Conservation (phyloP, 2,329 filamentous ascomycete species). For the Cordyceps farinosa region DNA sequence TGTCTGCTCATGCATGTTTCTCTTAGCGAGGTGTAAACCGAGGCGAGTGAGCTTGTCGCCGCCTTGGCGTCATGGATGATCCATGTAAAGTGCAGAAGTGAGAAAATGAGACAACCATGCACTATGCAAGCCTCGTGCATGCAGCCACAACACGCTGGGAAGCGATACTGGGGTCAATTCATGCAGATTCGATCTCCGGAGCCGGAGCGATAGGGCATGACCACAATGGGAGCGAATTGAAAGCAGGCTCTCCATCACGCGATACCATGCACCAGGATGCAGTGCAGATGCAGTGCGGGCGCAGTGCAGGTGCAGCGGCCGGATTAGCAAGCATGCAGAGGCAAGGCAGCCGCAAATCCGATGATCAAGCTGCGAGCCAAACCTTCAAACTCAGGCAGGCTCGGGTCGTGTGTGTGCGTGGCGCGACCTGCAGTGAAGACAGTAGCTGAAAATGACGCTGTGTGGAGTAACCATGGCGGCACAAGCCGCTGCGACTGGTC, state of each 20-base stretch:
- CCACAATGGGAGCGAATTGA: not conserved
- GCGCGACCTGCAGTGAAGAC: slow-evolving; percentile 16
- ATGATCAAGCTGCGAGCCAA: slow-evolving; percentile 15
- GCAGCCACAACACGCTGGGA: not conserved
- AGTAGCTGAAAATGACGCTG: slow-evolving; percentile 17
- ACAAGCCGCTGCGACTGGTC: slow-evolving; percentile 7
- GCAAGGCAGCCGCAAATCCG: not conserved
- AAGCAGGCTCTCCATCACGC: not conserved
- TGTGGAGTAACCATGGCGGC: slow-evolving; percentile 7
- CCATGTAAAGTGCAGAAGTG: not conserved
- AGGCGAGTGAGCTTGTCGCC: not conserved
- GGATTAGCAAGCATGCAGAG: slow-evolving; percentile 1
- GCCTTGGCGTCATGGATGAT: slow-evolving; percentile 3
- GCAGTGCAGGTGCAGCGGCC: slow-evolving; percentile 1
- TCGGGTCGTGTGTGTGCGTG: slow-evolving; percentile 6
- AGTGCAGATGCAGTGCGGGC: not conserved
- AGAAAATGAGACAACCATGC: not conserved
- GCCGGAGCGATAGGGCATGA: slow-evolving; percentile 9
- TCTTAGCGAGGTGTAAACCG: not conserved
- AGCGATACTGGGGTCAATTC: not conserved
- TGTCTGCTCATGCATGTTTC: not conserved
- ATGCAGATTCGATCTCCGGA: slow-evolving; percentile 14
- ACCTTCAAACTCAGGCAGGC: not conserved
- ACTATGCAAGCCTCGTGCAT: not conserved
- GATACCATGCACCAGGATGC: not conserved